Evolutionary conservation across 495 filamentous ascomycete genomes (phyloP), one percentile per base, ranked within the genome.

Genomic region (Daldinia grandis): DNA sequence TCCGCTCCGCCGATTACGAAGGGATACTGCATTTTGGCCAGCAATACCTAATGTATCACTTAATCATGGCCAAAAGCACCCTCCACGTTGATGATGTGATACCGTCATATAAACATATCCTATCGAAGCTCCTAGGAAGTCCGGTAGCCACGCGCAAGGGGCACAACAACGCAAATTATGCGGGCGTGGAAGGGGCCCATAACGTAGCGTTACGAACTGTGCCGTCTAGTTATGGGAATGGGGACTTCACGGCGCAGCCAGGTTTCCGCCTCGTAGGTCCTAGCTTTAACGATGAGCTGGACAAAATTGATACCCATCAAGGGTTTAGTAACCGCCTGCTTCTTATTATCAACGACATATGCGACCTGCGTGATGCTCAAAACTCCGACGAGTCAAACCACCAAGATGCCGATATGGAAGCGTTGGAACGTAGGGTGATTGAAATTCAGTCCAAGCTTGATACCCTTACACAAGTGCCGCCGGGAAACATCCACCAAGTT

Each of bases 311-410:
- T 58, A 40, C 56, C 37, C 33, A 38, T 7, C 56, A 58, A 42
- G 56, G 56, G 12, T 58, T 58, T 14, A 40, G 33, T 42, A 58
- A 58, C 24, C 56, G 56, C 12, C 56, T 58, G 10, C 56, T 58
- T 21, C 37, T 58, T 6, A 40, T 58, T n/a, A 58, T 58, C 15
- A 58, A 58, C 15, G 56, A 58, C 10, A 58, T 58, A 40, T 58
- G 56, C 56, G 33, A 58, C 56, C 56, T 58, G 10, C 56, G 56
- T n/a, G 56, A 58, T 42, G 14, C 37, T 24, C 10, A 38, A 15
- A 24, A 21, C 10, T 42, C 19, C 6, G 37, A 30, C 17, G 25
- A 30, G 56, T 5, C 19, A 24, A 35, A 19, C 19, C 12, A 27
- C n/a, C 42, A 47, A 21, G 9, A 47, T 47, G 21, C 8, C 10